Percentiles rank a stretch among this genome's conserved stretches.
Conservation (phyloP, 1,139 yeast species). For the Zygosaccharomyces pseudobailii region DNA sequence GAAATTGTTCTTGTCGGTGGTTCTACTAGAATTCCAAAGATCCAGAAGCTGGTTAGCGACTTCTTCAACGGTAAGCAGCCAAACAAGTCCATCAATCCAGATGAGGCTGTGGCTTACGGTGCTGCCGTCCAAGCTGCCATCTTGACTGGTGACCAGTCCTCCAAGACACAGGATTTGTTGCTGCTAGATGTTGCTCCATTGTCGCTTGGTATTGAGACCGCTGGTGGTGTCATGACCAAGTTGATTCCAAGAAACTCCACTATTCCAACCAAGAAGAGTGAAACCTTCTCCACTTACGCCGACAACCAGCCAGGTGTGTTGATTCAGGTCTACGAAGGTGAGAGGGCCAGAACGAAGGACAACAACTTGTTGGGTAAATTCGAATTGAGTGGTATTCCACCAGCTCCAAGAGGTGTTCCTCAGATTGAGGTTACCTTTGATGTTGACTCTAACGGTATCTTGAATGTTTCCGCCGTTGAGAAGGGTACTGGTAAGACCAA, state of each 20-base stretch:
- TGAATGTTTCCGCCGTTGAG: conserved; percentile 90
- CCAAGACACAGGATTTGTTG: conserved; percentile 76
- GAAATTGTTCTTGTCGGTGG: conserved; percentile 91
- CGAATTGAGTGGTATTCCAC: conserved; percentile 88
- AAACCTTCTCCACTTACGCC: conserved; percentile 84
- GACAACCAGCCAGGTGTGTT: conserved; percentile 94
- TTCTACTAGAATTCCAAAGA: conserved; percentile 92
- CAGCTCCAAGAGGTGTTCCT: conserved; percentile 96
- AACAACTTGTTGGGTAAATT: conserved; percentile 92
- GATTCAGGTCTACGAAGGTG: conserved; percentile 92
- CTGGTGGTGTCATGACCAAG: conserved; percentile 93
- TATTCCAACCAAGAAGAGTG: conserved; percentile 90
- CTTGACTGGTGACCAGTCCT: conserved; percentile 65
- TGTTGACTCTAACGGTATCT: conserved; percentile 88
- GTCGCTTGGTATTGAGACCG: conserved; percentile 88
- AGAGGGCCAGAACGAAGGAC: conserved; percentile 89
- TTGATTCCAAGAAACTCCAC: conserved; percentile 89
- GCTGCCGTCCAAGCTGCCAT: conserved; percentile 98
- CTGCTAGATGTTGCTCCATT: conserved; percentile 86
- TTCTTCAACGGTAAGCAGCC: conserved; percentile 89
- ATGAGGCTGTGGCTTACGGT: conserved; percentile 97
- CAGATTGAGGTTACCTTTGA: conserved; percentile 92
- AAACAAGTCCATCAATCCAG: conserved; percentile 86
- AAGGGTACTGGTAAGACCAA: conserved; percentile 82
- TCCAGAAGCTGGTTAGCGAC: conserved; percentile 80